Percentiles rank a stretch among this genome's conserved stretches.
phyloP scores from a whole-genome alignment of 2,329 filamentous ascomycete species.

The Botrytis medusae region DNA sequence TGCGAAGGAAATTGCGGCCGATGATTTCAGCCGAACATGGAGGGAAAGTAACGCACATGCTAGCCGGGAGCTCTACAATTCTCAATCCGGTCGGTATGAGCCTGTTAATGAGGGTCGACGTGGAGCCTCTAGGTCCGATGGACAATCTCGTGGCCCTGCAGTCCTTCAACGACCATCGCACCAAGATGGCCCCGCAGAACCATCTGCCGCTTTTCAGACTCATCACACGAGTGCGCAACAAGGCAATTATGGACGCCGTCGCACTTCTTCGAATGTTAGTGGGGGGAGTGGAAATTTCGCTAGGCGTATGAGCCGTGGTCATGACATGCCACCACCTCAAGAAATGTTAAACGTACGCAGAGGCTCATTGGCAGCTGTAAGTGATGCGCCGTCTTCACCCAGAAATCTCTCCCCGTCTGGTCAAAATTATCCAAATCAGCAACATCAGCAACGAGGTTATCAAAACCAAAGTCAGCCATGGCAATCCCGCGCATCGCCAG shows the following conservation, averaged over 20 bases:
- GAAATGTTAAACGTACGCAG: conserved; percentile 47
- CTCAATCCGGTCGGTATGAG: conserved; percentile 91
- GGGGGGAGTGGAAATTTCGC: conserved; percentile 75
- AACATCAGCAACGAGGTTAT: conserved; percentile 23
- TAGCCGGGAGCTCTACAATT: conserved; percentile 84
- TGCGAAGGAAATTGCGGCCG: conserved; percentile 84
- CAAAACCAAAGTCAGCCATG: conserved; percentile 40
- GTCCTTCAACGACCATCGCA: conserved; percentile 71
- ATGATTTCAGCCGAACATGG: conserved; percentile 89
- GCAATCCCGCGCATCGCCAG: conserved; percentile 44
- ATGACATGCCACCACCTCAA: conserved; percentile 38
- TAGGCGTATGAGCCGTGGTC: conserved; percentile 39
- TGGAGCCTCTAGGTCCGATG: conserved; percentile 63
- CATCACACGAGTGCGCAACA: conserved; percentile 66
- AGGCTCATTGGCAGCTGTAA: conserved; percentile 51
- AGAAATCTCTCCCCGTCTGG: conserved; percentile 41
- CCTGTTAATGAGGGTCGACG: conserved; percentile 76
- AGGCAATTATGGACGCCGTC: conserved; percentile 68
- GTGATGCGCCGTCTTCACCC: conserved; percentile 53
- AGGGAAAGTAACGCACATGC: conserved; percentile 64
- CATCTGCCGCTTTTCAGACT: conserved; percentile 83
- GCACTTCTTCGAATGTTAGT: conserved; percentile 89
- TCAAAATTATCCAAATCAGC: conserved; percentile 33
- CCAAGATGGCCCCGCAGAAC: conserved; percentile 72
- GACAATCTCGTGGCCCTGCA: conserved; percentile 68